phyloP scores from a whole-genome alignment of 2,329 filamentous ascomycete genomes.

The Pseudovirgaria hyperparasitica region DNA sequence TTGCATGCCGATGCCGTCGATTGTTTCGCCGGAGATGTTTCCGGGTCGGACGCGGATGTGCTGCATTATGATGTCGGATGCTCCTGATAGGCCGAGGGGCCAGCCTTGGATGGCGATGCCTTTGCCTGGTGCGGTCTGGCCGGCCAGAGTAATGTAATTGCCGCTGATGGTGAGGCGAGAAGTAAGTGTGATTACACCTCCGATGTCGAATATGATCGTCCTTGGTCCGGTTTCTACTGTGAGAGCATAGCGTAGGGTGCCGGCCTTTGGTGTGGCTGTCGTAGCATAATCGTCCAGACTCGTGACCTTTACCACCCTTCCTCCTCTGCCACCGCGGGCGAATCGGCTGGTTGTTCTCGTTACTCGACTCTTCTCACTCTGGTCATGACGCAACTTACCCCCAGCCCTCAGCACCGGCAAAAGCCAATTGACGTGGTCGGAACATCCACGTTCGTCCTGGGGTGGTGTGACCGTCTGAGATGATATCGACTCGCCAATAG shows the following conservation, averaged over 20 bases:
- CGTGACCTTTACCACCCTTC: constrained; percentile 25
- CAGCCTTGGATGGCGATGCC: constrained; percentile 15
- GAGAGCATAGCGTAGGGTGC: constrained; percentile 24
- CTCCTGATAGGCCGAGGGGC: constrained; percentile 19
- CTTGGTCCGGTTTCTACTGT: constrained; percentile 11
- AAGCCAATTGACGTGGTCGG: constrained; percentile 21
- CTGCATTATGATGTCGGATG: constrained; percentile 13
- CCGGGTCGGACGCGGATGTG: constrained; percentile 17
- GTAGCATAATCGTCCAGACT: constrained; percentile 17
- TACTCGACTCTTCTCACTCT: neutral
- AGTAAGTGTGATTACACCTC: constrained; percentile 10
- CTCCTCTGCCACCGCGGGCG: constrained; percentile 24
- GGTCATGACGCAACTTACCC: constrained; percentile 8
- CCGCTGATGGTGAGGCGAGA: constrained; percentile 9
- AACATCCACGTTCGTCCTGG: constrained; percentile 18
- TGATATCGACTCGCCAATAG: constrained; percentile 20
- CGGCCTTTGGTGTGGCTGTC: constrained; percentile 10
- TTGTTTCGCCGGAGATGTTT: constrained; percentile 16
- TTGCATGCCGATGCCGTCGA: constrained; percentile 24
- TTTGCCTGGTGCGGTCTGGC: constrained; percentile 11
- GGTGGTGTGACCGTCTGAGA: constrained; percentile 9
- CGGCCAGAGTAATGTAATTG: constrained; percentile 10
- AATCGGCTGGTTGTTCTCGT: constrained; percentile 7
- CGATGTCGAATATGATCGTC: constrained; percentile 10
- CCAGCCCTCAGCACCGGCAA: constrained; percentile 26